Evolutionary conservation across 306 rosid genomes (phyloP).

Genomic region (Prosopis cineraria): DNA sequence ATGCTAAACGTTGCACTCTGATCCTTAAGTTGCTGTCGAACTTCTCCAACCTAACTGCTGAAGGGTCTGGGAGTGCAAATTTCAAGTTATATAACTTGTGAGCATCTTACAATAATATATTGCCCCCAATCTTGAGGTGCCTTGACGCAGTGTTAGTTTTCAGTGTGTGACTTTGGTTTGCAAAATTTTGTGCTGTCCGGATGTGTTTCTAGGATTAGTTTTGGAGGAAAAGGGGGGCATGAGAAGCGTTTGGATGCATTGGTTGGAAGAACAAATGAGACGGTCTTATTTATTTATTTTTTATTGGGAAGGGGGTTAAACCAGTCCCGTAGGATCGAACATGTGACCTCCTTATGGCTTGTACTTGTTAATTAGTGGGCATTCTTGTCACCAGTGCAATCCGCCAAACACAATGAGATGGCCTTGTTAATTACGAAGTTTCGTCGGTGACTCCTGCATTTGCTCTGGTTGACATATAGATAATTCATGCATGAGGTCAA

Average conservation of each 20-base stretch:
- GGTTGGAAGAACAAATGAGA: not conserved
- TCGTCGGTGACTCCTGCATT: not conserved
- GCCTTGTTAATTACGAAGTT: not conserved
- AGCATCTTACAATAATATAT: not conserved
- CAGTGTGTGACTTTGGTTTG: not conserved
- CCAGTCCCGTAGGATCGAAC: not conserved
- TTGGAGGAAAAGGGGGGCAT: not conserved
- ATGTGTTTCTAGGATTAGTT: slow-evolving; percentile 17
- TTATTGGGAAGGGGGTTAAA: not conserved
- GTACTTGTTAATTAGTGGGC: too few relatives aligned
- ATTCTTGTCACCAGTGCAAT: not conserved
- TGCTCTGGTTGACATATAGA: not conserved
- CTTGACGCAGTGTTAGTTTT: not conserved
- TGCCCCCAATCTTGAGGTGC: not conserved
- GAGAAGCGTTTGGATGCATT: not conserved
- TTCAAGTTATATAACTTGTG: not conserved
- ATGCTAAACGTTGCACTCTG: not conserved
- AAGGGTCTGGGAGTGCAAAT: slow-evolving; percentile 1
- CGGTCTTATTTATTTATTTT: not conserved
- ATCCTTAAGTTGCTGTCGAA: not conserved
- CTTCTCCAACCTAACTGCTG: not conserved
- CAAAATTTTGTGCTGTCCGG: not conserved
- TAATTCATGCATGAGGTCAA: not conserved
- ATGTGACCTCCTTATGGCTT: not conserved
- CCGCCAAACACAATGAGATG: not conserved